These are phyloP conservation scores for carrot (Daucus carota) DNA, from an alignment of 129 eudicot genomes.

Conservation along the genomic window DH1_v3.0 NC_030381.2:55670001-55670500, in stretches of 20 bases:
- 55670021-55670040: conserved; percentile 72
- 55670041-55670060: conserved; percentile 74
- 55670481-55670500: not conserved
- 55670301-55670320: conserved; percentile 18
- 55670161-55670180: conserved; percentile 79
- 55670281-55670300: conserved; percentile 9
- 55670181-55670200: conserved; percentile 97
- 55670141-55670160: conserved; percentile 86
- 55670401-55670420: not conserved
- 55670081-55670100: conserved; percentile 48
- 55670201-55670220: conserved; percentile 94
- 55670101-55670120: conserved; percentile 30
- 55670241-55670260: conserved; percentile 12
- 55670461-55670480: not conserved
- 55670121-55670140: conserved; percentile 72
- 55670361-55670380: conserved; percentile 21
- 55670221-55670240: conserved; percentile 44
- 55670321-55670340: conserved; percentile 16
- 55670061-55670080: conserved; percentile 74
- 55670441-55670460: conserved; percentile 1
- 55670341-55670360: conserved; percentile 18
- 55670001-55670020: conserved; percentile 80
- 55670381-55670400: conserved; percentile 8
- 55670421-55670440: not conserved
- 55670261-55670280: conserved; percentile 4